Percentiles rank a stretch among this genome's conserved stretches.
These are phyloP conservation scores for Leccinum incarnatum DNA, from an alignment of 768 basidiomycete genomes.

Conservation along the genomic window DNA sequence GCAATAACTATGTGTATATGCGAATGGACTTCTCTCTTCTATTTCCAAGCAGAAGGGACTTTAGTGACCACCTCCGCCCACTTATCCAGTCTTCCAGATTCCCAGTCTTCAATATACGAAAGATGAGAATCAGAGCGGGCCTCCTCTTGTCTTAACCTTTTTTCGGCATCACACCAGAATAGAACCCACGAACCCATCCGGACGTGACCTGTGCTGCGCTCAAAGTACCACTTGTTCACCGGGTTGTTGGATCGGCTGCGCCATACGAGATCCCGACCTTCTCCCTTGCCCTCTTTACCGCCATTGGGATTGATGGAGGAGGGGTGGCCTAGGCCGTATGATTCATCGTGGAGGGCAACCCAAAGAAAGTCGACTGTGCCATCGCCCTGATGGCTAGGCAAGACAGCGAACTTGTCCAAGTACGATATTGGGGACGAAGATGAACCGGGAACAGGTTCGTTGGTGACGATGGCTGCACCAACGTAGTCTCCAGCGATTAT, in stretches of 20 bases:
- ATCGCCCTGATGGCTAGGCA: conserved; percentile 93
- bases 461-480: conserved; percentile 92
- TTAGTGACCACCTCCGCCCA: conserved; percentile 70
- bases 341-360: conserved; percentile 98
- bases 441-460: conserved; percentile 41
- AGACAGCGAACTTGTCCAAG: conserved; percentile 97
- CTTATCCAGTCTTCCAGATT: conserved; percentile 60
- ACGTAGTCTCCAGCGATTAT: conserved; percentile 94
- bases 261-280: conserved; percentile 96
- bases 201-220: conserved; percentile 88
- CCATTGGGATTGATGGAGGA: conserved; percentile 96
- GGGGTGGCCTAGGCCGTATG: conserved; percentile 91
- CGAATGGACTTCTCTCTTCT: conserved; percentile 9
- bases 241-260: conserved; percentile 90
- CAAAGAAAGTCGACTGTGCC: conserved; percentile 99
- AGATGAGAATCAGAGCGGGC: conserved; percentile 61
- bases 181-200: conserved; percentile 85
- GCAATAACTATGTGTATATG: conserved; percentile 8
- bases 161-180: conserved; percentile 99
- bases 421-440: conserved; percentile 65
- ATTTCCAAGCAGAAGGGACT: conserved; percentile 81
- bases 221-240: conserved; percentile 99
- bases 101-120: conserved; percentile 75
- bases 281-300: conserved; percentile 83
- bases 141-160: conserved; percentile 68